A percentile compares a stretch with the other conserved stretches of the same genome.
phyloP scores from a whole-genome alignment of 2,329 filamentous ascomycete genomes.

The Fusarium euwallaceae region DNA sequence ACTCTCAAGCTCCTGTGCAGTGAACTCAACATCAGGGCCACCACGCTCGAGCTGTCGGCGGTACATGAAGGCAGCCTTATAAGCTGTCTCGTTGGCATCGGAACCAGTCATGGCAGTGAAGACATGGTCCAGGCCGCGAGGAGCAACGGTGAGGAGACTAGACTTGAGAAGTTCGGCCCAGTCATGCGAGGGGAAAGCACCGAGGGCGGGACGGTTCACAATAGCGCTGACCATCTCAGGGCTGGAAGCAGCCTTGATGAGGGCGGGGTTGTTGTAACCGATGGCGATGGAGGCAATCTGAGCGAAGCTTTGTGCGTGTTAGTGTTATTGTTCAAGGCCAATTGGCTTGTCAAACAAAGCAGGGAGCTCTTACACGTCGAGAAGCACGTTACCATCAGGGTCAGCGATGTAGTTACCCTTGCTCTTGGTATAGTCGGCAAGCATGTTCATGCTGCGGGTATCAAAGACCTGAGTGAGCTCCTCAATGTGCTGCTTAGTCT shows the following conservation, averaged over 20 bases:
- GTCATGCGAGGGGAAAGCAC: conserved; percentile 89
- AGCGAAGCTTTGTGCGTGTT: conserved; percentile 71
- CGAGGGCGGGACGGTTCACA: conserved; percentile 90
- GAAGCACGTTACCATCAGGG: conserved; percentile 76
- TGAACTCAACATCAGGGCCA: conserved; percentile 82
- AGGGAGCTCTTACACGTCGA: conserved; percentile 73
- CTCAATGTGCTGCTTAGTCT: conserved; percentile 75
- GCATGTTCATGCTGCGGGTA: conserved; percentile 86
- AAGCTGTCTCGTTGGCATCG: conserved; percentile 94
- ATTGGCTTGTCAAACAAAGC: neutral
- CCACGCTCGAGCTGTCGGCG: conserved; percentile 85
- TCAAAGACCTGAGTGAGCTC: conserved; percentile 86
- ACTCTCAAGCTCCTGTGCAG: conserved; percentile 77
- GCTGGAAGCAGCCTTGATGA: conserved; percentile 77
- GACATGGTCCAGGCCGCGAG: conserved; percentile 86
- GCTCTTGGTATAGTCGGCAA: conserved; percentile 80
- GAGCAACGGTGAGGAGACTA: conserved; percentile 85
- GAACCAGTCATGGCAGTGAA: conserved; percentile 92
- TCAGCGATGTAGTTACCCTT: conserved; percentile 85
- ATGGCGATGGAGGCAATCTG: conserved; percentile 95
- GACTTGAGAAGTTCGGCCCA: conserved; percentile 85
- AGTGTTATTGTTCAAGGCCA: neutral
- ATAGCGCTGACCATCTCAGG: conserved; percentile 84
- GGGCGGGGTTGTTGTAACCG: conserved; percentile 89
- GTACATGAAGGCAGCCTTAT: conserved; percentile 97